These are phyloP conservation scores for Neofusicoccum laricinum DNA, from an alignment of 2,329 filamentous ascomycete species.

Conservation along the genomic window DNA sequence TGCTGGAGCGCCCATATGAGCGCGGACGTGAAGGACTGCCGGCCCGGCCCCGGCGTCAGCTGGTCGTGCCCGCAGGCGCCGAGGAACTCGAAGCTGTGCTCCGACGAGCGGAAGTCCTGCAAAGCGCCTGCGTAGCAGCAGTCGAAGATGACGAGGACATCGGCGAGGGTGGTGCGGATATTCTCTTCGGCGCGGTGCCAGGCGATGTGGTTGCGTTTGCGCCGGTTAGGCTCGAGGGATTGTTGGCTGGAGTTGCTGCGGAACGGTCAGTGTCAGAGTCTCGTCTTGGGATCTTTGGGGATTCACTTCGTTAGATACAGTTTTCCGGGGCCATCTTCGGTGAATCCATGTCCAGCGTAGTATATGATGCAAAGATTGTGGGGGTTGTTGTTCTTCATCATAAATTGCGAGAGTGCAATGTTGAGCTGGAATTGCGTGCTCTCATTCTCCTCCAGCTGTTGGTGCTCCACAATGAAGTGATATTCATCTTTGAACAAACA, in stretches of 20 bases:
- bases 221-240: background rate
- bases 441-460: background rate
- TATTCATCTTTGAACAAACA: background rate
- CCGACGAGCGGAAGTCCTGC: background rate
- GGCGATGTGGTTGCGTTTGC: background rate
- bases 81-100: background rate
- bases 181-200: background rate
- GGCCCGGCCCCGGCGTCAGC: background rate
- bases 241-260: background rate
- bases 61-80: background rate
- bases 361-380: background rate
- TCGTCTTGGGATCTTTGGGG: background rate
- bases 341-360: background rate
- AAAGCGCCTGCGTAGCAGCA: conserved; percentile 23
- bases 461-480: background rate
- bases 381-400: background rate
- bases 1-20: background rate
- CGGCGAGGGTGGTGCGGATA: conserved; percentile 16
- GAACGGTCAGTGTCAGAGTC: background rate
- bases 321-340: background rate
- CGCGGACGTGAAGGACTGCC: background rate
- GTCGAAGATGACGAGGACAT: conserved; percentile 26
- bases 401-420: background rate
- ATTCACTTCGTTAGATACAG: background rate
- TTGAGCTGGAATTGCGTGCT: background rate